Evolutionary conservation across 1,139 yeast genomes (phyloP), one percentile per base, ranked within the genome.

Genomic region (Tardiomyces blankii): DNA sequence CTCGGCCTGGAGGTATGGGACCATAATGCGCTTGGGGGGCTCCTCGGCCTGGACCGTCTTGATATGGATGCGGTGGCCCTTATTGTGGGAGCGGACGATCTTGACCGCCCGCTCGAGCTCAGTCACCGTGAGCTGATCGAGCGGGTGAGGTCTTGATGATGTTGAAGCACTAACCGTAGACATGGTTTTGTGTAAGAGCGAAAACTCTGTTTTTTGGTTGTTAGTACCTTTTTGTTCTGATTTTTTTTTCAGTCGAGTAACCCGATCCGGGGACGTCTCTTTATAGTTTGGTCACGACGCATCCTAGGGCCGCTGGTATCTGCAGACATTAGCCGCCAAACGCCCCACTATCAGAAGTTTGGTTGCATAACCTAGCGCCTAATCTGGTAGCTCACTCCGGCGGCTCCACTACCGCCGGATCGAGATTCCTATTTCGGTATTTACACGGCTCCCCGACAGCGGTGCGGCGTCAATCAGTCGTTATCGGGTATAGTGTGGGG

Each of bases 21-120:
- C 63, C 82, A 86, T 80, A 53, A 74, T 78, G 56, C 76, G 69
- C 73, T 86, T 86, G 51, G 95, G 93, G 33, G 95, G 95, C 61
- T 86, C 95, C 48, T 78, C 63, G 58, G 79, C 74, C 60, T 83
- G 91, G 47, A 84, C 69, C 60, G 78, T 85, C 56, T 80, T 77
- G 67, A 85, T 82, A 65, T 82, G 89, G 44, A 84, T 65, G 47
- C 59, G 54, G 54, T 69, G 70, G 32, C 77, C 80, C 39, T 69
- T 58, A 58, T 71, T 76, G 48, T 71, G 60, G 41, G 64, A 61
- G 62, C 69, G 74, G 50, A 80, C 64, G 38, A 76, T 62, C 35
- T 58, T 57, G 19, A 85, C 67, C 39, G 89, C 80, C 52, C 71
- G 65, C 61, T 75, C 72, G 58, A 83, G 68, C 69, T 85, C 95